Evolutionary conservation across 768 basidiomycete genomes (phyloP).

Genomic region (Exsudoporus frostii): DNA sequence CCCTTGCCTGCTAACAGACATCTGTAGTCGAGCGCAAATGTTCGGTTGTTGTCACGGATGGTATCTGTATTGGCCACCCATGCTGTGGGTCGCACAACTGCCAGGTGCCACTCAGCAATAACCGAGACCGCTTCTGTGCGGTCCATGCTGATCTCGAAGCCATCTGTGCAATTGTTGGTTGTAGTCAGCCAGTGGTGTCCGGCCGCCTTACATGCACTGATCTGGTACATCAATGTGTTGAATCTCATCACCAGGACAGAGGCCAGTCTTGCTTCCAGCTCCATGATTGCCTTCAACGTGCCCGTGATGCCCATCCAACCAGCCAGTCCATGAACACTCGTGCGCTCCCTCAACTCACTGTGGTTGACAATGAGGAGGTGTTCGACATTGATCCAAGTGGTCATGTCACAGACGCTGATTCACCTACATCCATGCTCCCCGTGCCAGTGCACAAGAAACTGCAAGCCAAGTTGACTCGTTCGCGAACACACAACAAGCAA

Average conservation of each 20-base stretch:
- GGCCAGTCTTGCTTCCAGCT: slow-evolving; percentile 7
- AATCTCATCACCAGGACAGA: not conserved
- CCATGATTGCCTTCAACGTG: not conserved
- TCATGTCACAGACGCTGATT: not conserved
- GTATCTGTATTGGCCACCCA: slow-evolving; percentile 2
- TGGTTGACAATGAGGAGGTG: not conserved
- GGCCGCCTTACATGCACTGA: not conserved
- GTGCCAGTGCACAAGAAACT: not conserved
- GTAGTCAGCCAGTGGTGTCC: not conserved
- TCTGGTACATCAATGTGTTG: not conserved
- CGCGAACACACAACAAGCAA: slow-evolving; percentile 1
- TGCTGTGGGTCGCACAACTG: slow-evolving; percentile 4
- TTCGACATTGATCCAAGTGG: not conserved
- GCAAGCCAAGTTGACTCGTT: not conserved
- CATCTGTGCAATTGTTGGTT: not conserved
- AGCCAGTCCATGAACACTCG: not conserved
- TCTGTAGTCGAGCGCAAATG: not conserved
- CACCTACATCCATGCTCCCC: no score
- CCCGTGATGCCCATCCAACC: not conserved
- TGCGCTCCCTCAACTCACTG: not conserved
- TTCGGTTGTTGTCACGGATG: not conserved
- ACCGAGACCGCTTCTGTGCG: not conserved
- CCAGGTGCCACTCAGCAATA: not conserved
- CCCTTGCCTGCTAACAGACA: no score
- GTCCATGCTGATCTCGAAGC: not conserved